Evolutionary conservation across 257 asterid genomes (phyloP), one percentile per base, ranked within the genome.

Genomic region (Perilla frutescens): DNA sequence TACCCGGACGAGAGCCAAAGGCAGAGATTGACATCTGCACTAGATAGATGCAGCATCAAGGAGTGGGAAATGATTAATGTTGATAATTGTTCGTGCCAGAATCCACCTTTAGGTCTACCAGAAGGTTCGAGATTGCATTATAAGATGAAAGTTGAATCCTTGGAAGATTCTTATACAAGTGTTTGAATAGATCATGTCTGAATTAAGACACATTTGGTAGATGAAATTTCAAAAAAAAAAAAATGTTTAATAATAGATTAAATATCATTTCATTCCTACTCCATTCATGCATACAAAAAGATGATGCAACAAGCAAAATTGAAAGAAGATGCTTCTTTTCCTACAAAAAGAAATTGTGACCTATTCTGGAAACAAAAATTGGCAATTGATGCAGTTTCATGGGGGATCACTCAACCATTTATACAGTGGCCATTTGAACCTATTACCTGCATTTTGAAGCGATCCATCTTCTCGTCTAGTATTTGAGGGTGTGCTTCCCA

Each of bases 21-120:
- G 2, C 45, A 14, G 59, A 85, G 90, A 61, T 39, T 94, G 71
- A 62, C 20, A 7, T 41, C 79, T 65, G 98, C 98, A 8, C 69
- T 91, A 74, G 96, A 88, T 7, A 82, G 81, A 67, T 91, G 98
- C 61, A 43, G 86, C 37, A 86, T 94, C 77, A 85, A 89, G 80
- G 93, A 89, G 71, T 91, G 97, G 97, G 98, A 91, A 83, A 81
- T 94, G 13, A 91, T 83, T 70, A 61, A 12, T 55, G 98, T 94
- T 43, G 97, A 94, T 73, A 94, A 94, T 72, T 86, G 86, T 62
- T 90, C 83, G 0, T 94, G 97, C 54, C 62, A 73, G 75, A 76
- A 88, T 82, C 88, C 95, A 34, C 97, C 97, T 26, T 76, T 94
- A 34, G 92, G 89, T 40, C 72, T 88, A 76, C 96, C 96, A 0